phyloP scores from a whole-genome alignment of 768 basidiomycete genomes.

The Trametes gibbosa region DNA sequence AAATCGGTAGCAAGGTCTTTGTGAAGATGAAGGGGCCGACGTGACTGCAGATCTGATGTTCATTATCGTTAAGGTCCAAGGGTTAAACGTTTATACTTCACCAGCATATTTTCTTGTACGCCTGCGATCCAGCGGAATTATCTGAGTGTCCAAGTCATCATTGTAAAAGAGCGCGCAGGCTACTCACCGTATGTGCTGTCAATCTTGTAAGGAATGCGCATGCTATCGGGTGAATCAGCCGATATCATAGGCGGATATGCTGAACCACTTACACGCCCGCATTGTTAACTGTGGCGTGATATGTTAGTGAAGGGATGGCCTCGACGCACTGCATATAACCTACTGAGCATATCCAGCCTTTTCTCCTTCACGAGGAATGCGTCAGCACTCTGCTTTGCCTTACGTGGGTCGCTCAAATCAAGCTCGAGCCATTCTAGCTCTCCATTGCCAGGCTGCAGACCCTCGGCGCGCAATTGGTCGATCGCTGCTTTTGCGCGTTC shows the following conservation, averaged over 20 bases:
- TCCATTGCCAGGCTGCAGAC: constrained; percentile 29
- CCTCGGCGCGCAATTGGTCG: constrained; percentile 33
- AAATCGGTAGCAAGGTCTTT: constrained; percentile 48
- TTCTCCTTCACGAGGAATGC: constrained; percentile 38
- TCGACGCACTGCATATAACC: constrained; percentile 7
- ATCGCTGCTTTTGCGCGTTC: constrained; percentile 33
- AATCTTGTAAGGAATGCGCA: constrained; percentile 6
- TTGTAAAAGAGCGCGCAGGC: not conserved
- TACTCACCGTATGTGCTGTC: constrained; percentile 14
- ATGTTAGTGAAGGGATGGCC: not conserved
- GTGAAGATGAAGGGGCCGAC: constrained; percentile 58
- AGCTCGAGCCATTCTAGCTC: constrained; percentile 36
- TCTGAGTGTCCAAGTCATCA: not conserved
- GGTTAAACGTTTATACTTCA: constrained; percentile 37
- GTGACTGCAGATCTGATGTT: constrained; percentile 37
- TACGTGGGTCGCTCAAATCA: constrained; percentile 38
- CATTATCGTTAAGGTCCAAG: not conserved
- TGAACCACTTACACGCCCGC: constrained; percentile 42
- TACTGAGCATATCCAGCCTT: constrained; percentile 45
- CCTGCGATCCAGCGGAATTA: constrained; percentile 28
- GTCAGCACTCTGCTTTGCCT: constrained; percentile 35
- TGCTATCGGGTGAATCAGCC: constrained; percentile 25
- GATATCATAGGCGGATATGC: not conserved
- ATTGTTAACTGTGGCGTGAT: constrained; percentile 45
- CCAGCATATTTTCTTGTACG: constrained; percentile 37